Evolutionary conservation across 257 asterid species (phyloP), one percentile per base, ranked within the genome.

Genomic region (Asclepias syriaca): DNA sequence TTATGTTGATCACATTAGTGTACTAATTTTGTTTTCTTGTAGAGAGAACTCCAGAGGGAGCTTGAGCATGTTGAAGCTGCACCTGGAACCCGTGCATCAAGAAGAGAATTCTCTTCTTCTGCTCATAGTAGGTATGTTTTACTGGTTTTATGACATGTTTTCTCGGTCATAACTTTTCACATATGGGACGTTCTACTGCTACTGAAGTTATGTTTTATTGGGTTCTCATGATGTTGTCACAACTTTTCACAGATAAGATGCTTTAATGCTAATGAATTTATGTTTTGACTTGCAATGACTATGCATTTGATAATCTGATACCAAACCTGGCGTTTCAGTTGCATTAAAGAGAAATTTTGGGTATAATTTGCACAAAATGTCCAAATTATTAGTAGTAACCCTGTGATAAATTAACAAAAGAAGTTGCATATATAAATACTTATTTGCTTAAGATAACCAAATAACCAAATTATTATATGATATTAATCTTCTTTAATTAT

Each of bases 11-110:
- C 24, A 21, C 45, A 18, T 74, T 67, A 27, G 68, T 63, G 19
- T 45, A 66, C 59, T 61, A 24, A 69, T 46, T 70, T 68, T 24
- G 16, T 74, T 72, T 67, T 65, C 73, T 69, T 84, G 85, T 58
- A 94, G 99, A 88, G 97, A 82, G 99, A 94, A 81, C 92, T 94
- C 65, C 97, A 88, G 78, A 81, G 95, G 78, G 99, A 94, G 85
- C 93, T 94, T 27, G 99, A 94, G 84, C 98, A 89, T 79, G 85
- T 90, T 64, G 99, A 94, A 82, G 86, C 96, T 83, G 99, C 97
- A 65, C 73, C 90, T 78, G 99, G 97, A 67, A 69, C 83, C 19
- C 84, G 96, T 60, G 82, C 90, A 67, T 87, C 95, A 45, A 87
- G 95, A 81, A 83, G 98, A 74, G 97, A 94, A 66, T 88, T 85